Conservation (phyloP, 1,284 basidiomycete species). For the Porogramme epimiltina region DNA sequence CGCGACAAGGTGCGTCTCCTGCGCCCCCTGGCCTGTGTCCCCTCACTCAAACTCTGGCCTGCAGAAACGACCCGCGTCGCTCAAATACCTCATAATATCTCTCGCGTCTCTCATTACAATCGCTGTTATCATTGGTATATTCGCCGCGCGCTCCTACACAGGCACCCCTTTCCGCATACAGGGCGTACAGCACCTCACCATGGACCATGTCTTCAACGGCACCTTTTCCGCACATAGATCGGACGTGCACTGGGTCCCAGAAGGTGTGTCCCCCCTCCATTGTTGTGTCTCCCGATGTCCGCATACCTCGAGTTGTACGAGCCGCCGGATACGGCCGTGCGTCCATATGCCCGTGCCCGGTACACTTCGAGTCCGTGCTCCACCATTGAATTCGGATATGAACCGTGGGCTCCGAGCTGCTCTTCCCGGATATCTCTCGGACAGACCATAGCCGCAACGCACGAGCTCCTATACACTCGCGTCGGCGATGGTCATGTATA, state of each 20-base stretch:
- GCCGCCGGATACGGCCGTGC: too few species aligned
- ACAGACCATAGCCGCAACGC: too few species aligned
- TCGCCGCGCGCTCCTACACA: constrained; percentile 71
- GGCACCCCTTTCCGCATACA: constrained; percentile 52
- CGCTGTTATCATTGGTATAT: constrained; percentile 64
- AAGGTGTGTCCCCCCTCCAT: constrained; percentile 57
- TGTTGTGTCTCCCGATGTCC: background rate
- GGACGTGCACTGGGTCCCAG: constrained; percentile 79
- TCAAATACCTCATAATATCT: constrained; percentile 56
- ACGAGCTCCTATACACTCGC: too few species aligned
- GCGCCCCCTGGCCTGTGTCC: background rate
- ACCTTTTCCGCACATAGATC: constrained; percentile 63
- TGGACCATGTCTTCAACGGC: constrained; percentile 91
- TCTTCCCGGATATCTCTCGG: too few species aligned
- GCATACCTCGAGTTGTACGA: too few species aligned
- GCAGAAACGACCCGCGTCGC: constrained; percentile 46
- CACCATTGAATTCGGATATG: too few species aligned
- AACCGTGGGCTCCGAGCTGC: too few species aligned
- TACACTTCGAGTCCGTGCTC: too few species aligned
- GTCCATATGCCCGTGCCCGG: background rate
- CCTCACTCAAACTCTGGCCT: background rate
- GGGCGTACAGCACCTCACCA: constrained; percentile 69
- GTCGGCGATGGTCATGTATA: too few species aligned
- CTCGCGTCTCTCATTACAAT: constrained; percentile 56
- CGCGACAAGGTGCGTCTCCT: constrained; percentile 32